Evolutionary conservation across 2,329 filamentous ascomycete species (phyloP), one percentile per base, ranked within the genome.

Genomic region (Arthrobotrys sinensis): DNA sequence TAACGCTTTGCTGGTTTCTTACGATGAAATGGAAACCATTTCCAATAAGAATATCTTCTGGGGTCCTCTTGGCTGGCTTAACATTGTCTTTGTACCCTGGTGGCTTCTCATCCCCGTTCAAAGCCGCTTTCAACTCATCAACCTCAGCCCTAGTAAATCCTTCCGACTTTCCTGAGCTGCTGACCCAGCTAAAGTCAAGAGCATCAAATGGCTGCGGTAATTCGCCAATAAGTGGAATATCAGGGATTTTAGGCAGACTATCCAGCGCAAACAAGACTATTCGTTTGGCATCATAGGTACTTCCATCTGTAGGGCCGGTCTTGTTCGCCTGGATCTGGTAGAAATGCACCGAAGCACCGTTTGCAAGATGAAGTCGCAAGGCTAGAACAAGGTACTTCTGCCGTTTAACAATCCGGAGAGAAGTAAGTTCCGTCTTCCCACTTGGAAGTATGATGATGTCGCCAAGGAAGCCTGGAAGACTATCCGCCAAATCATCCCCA

Each of bases 151-250:
- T 28, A 2, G 75, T 72, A 6, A 82, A 66, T 12, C 81, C 80
- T 4, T 79, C 70, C 19, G 48, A 43, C 82, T 5, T 53, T 3
- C 14, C 32, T 0, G 46, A 28, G 16, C 46, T 53, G 19, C 38
- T 53, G 12, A 84, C 80, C 83, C 82, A 85, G 43, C 84, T 71
- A 48, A 82, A 83, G 24, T 81, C 83, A 77, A 84, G 77, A 67
- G 84, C 84, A 38, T 85, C 83, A 36, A 85, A 82, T 0, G 84
- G 84, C 69, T 84, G 84, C 1, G 71, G 71, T 6, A 85, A 24
- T 12, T 80, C 77, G 0, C 84, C 84, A 7, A 85, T 76, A 0
- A 84, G 46, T 0, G 83, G 82, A 10, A 84, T 65, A 5, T 82
- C 78, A 48, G 53, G 11, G 10, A 60, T 21, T 16, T 60, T 32